phyloP scores from a whole-genome alignment of 1,139 yeast genomes.

The Hemisphaericaspora lyxosophila region DNA sequence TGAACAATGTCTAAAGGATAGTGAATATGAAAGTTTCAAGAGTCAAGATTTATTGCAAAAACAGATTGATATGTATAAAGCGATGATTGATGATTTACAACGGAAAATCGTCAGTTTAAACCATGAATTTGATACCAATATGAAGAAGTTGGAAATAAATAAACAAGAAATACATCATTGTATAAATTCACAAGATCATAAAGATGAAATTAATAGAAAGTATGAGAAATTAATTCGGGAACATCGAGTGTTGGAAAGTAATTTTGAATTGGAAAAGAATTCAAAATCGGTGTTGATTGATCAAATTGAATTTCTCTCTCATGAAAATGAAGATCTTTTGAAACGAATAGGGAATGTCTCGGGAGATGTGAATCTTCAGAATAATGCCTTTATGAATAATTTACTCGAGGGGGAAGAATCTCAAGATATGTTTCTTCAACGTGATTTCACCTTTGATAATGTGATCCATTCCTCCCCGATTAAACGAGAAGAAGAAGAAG shows the following conservation, averaged over 20 bases:
- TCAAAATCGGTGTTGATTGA: conserved; percentile 54
- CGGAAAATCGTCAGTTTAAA: conserved; percentile 27
- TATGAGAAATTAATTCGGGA: conserved; percentile 35
- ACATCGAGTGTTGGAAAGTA: conserved; percentile 40
- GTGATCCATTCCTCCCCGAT: conserved; percentile 27
- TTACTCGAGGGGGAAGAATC: conserved; percentile 19
- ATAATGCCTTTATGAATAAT: conserved; percentile 8
- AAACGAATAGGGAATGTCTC: conserved; percentile 8
- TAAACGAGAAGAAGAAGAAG: conserved; percentile 15
- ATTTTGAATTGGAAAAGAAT: conserved; percentile 48
- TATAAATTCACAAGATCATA: background rate
- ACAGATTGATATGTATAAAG: conserved; percentile 34
- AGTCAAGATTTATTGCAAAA: conserved; percentile 29
- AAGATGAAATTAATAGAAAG: conserved; percentile 18
- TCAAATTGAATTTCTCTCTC: conserved; percentile 51
- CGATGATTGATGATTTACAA: conserved; percentile 32
- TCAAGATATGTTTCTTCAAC: conserved; percentile 9
- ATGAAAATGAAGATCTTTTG: conserved; percentile 33
- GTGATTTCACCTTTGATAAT: conserved; percentile 12
- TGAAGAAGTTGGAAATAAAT: conserved; percentile 9
- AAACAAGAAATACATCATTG: background rate
- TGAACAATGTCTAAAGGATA: conserved; percentile 22
- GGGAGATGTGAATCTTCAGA: background rate
- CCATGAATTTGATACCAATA: conserved; percentile 21
- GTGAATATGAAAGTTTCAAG: conserved; percentile 24